A percentile compares a stretch with the other conserved stretches of the same genome.
These are phyloP conservation scores for Vairimorpha necatrix DNA, from an alignment of 371 early-diverging fungal genomes.

Conservation along the genomic window DNA sequence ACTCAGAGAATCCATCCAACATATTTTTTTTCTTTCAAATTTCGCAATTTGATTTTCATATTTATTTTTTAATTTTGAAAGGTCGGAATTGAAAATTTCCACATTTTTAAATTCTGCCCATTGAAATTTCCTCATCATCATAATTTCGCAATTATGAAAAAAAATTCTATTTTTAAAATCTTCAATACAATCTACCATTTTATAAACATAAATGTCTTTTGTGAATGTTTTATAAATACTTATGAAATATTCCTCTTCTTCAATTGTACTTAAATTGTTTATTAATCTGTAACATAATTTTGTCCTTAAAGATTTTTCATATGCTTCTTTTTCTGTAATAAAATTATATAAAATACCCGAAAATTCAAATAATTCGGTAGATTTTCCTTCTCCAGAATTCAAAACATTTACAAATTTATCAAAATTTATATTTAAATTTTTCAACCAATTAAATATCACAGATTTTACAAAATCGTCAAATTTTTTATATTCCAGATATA, in stretches of 20 bases:
- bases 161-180: conserved; percentile 16
- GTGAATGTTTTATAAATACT: neutral
- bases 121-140: conserved; percentile 10
- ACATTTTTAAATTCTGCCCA: conserved; percentile 16
- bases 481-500: conserved; percentile 4
- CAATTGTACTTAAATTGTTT: neutral
- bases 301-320: neutral
- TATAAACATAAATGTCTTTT: neutral
- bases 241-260: conserved; percentile 8
- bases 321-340: neutral
- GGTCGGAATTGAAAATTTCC: neutral
- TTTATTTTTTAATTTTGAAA: conserved; percentile 1
- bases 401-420: neutral
- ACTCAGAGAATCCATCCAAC: conserved; percentile 5
- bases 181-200: neutral
- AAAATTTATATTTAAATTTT: neutral
- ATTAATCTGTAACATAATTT: neutral
- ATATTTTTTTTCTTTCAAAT: conserved; percentile 11
- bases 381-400: neutral
- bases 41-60: conserved; percentile 1
- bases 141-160: conserved; percentile 3
- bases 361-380: neutral
- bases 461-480: neutral
- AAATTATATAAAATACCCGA: neutral
- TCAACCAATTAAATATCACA: neutral